Percentiles rank a stretch among this genome's conserved stretches.
phyloP scores from a whole-genome alignment of 352 stramenopile species.

The Phytopythium montanum region DNA sequence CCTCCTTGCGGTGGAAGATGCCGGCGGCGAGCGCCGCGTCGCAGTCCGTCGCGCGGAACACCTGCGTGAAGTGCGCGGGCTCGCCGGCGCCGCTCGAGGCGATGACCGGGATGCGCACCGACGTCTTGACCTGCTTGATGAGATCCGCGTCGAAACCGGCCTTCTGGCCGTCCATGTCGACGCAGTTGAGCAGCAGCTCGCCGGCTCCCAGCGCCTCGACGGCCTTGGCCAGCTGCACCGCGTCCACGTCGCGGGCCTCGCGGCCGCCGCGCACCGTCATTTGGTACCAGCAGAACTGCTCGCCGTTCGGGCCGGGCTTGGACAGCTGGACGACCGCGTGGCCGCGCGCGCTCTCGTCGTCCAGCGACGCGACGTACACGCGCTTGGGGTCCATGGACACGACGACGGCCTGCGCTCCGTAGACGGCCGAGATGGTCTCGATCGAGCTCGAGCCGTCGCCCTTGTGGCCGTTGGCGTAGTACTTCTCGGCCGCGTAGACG shows the following conservation, averaged over 20 bases:
- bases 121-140: slow-evolving; percentile 65
- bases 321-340: slow-evolving; percentile 67
- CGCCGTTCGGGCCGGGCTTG: slow-evolving; percentile 89
- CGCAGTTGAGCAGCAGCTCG: slow-evolving; percentile 98
- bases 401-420: slow-evolving; percentile 97
- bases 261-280: slow-evolving; percentile 96
- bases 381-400: slow-evolving; percentile 96
- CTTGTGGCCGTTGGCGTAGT: slow-evolving; percentile 69
- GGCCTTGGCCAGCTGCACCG: slow-evolving; percentile 81
- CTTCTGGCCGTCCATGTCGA: slow-evolving; percentile 98
- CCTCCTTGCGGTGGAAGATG: slow-evolving; percentile 98
- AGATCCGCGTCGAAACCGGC: slow-evolving; percentile 83
- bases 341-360: slow-evolving; percentile 57
- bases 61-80: slow-evolving; percentile 93
- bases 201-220: slow-evolving; percentile 93
- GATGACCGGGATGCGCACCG: slow-evolving; percentile 97
- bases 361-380: slow-evolving; percentile 80
- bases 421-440: slow-evolving; percentile 95
- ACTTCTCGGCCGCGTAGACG: slow-evolving; percentile 92
- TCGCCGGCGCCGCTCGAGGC: slow-evolving; percentile 95
- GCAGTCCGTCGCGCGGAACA: slow-evolving; percentile 91
- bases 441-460: slow-evolving; percentile 89
- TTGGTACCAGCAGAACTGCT: slow-evolving; percentile 97
- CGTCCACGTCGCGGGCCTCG: slow-evolving; percentile 88
- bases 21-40: slow-evolving; percentile 96